Evolutionary conservation across 2,329 filamentous ascomycete species (phyloP).

Genomic region (Calonectria multiphialidica): DNA sequence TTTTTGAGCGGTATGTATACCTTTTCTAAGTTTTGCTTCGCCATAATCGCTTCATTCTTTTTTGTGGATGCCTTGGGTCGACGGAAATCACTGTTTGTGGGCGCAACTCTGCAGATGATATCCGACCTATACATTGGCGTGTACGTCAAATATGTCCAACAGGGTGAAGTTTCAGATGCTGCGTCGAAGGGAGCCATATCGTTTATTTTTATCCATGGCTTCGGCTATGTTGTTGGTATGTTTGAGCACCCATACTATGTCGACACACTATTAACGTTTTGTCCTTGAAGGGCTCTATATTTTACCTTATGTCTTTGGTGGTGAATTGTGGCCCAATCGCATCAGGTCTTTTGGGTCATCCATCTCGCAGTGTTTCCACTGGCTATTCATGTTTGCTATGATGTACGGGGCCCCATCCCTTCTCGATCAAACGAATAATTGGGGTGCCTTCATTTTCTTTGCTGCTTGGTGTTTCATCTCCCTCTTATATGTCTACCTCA

Average conservation of each 20-base stretch:
- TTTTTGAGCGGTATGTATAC: constrained; percentile 57
- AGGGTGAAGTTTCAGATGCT: constrained; percentile 34
- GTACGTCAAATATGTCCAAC: constrained; percentile 51
- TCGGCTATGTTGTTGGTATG: constrained; percentile 55
- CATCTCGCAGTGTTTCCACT: constrained; percentile 34
- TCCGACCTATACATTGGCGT: constrained; percentile 55
- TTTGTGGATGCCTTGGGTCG: constrained; percentile 58
- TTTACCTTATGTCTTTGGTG: constrained; percentile 59
- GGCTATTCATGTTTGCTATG: constrained; percentile 56
- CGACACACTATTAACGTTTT: neutral
- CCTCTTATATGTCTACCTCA: constrained; percentile 52
- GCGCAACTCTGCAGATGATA: constrained; percentile 50
- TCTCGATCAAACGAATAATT: constrained; percentile 49
- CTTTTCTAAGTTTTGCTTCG: constrained; percentile 56
- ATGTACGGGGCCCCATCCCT: constrained; percentile 50
- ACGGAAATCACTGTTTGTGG: constrained; percentile 51
- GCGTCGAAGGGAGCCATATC: constrained; percentile 55
- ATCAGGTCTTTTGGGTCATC: constrained; percentile 58
- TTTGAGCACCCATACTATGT: neutral
- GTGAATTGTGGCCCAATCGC: constrained; percentile 59
- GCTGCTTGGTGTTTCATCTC: constrained; percentile 52
- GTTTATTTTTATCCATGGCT: constrained; percentile 57
- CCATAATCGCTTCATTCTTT: constrained; percentile 56
- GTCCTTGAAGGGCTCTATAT: constrained; percentile 44
- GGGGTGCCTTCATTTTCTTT: constrained; percentile 56